Conservation (phyloP, 768 basidiomycete genomes). For the Trametes sanguinea region DNA sequence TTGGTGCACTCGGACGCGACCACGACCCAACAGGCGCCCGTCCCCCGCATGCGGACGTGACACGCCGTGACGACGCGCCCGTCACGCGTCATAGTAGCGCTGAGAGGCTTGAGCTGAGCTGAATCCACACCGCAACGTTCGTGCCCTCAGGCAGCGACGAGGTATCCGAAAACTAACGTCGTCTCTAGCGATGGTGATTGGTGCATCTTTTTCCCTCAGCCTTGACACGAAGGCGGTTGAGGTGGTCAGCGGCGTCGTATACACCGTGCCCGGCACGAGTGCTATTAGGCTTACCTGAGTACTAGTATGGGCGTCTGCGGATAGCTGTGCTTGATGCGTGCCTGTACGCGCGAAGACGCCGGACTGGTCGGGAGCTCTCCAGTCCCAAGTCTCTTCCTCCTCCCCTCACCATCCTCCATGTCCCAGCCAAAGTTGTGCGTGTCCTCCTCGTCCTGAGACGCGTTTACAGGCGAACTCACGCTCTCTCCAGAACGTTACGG, state of each 20-base stretch:
- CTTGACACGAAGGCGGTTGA: no score
- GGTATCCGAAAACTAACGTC: not conserved
- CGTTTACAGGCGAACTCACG: not conserved
- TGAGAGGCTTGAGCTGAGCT: no score
- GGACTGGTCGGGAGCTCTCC: not conserved
- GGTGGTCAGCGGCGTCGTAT: not conserved
- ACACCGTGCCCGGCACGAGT: no score
- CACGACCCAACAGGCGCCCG: not conserved
- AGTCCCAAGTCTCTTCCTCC: not conserved
- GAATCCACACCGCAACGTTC: no score
- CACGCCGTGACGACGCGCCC: conserved; percentile 1
- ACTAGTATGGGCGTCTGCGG: conserved; percentile 18
- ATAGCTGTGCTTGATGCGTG: conserved; percentile 24
- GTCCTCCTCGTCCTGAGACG: not conserved
- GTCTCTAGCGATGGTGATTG: no score
- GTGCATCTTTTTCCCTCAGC: no score
- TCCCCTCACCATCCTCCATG: conserved; percentile 19
- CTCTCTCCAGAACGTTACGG: conserved; percentile 62
- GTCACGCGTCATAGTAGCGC: not conserved
- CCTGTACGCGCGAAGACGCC: conserved; percentile 15
- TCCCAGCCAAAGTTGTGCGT: conserved; percentile 24
- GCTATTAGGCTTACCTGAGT: no score
- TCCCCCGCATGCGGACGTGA: conserved; percentile 5
- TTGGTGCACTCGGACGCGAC: conserved; percentile 1
- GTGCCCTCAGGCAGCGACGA: not conserved